These are phyloP conservation scores for Rhizopogon vesiculosus DNA, from an alignment of 768 basidiomycete species.

Conservation along the genomic window DNA sequence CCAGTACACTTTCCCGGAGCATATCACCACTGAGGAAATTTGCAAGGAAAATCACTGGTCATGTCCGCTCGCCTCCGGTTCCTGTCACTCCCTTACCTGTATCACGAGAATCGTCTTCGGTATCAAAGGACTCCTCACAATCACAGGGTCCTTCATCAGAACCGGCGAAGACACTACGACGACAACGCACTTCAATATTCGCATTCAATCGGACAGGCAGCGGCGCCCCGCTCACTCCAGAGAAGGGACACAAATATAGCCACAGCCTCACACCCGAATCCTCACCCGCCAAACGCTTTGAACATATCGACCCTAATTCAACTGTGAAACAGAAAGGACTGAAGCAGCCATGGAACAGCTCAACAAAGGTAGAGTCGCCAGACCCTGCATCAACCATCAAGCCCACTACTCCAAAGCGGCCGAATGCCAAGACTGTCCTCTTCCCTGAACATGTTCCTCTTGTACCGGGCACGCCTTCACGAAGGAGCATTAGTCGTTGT, in stretches of 20 bases:
- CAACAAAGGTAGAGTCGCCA: constrained; percentile 58
- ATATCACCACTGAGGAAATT: constrained; percentile 80
- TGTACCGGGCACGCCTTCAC: constrained; percentile 47
- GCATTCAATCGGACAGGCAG: constrained; percentile 36
- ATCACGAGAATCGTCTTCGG: constrained; percentile 30
- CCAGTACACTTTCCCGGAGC: constrained; percentile 62
- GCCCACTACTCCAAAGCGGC: constrained; percentile 44
- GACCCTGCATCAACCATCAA: constrained; percentile 47
- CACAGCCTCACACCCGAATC: constrained; percentile 70
- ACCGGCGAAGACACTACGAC: constrained; percentile 39
- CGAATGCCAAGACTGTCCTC: constrained; percentile 41
- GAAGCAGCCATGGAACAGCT: constrained; percentile 74
- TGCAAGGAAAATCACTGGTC: constrained; percentile 63
- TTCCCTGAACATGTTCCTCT: constrained; percentile 40
- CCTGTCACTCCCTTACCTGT: constrained; percentile 43
- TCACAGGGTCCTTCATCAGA: constrained; percentile 46
- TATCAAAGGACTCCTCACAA: constrained; percentile 10
- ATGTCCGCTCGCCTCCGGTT: constrained; percentile 31
- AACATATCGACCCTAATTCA: constrained; percentile 22
- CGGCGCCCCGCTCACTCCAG: constrained; percentile 47
- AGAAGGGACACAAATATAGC: constrained; percentile 62
- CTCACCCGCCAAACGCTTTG: constrained; percentile 42
- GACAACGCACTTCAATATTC: constrained; percentile 65
- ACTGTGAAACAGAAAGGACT: constrained; percentile 35
- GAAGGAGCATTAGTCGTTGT: constrained; percentile 65